Evolutionary conservation across 2,329 filamentous ascomycete species (phyloP).

Genomic region (Triangularia verruculosa): DNA sequence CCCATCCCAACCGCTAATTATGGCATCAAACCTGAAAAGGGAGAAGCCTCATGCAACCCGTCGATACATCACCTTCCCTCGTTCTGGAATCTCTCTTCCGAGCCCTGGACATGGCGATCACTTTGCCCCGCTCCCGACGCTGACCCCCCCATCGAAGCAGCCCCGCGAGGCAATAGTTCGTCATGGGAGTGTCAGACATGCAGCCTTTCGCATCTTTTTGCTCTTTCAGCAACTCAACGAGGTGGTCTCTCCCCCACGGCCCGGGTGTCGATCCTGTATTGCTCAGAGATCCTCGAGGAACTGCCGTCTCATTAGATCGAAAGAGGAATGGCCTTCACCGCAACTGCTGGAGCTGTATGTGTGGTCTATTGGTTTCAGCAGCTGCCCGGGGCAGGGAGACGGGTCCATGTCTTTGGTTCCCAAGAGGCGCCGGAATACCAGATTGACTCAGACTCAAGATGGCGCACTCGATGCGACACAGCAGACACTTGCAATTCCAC

Average conservation of each 20-base stretch:
- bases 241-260: background rate
- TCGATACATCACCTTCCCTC: background rate
- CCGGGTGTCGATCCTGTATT: conserved; percentile 5
- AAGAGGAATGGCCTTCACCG: conserved; percentile 6
- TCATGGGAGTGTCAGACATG: conserved; percentile 21
- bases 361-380: conserved; percentile 22
- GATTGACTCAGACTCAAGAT: conserved; percentile 29
- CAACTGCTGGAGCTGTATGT: background rate
- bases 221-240: background rate
- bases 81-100: background rate
- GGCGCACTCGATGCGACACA: conserved; percentile 26
- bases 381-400: conserved; percentile 15
- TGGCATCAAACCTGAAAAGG: background rate
- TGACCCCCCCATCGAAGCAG: background rate
- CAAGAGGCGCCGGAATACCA: conserved; percentile 27
- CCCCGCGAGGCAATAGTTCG: conserved; percentile 4
- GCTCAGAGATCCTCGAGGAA: background rate
- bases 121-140: conserved; percentile 3
- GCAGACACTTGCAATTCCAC: conserved; percentile 22
- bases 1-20: background rate
- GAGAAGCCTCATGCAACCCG: background rate
- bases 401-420: conserved; percentile 21
- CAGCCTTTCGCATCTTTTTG: conserved; percentile 9
- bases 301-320: conserved; percentile 4
- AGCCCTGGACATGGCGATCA: conserved; percentile 7